Evolutionary conservation across 768 basidiomycete species (phyloP).

Genomic region (Tephrocybe sp.): DNA sequence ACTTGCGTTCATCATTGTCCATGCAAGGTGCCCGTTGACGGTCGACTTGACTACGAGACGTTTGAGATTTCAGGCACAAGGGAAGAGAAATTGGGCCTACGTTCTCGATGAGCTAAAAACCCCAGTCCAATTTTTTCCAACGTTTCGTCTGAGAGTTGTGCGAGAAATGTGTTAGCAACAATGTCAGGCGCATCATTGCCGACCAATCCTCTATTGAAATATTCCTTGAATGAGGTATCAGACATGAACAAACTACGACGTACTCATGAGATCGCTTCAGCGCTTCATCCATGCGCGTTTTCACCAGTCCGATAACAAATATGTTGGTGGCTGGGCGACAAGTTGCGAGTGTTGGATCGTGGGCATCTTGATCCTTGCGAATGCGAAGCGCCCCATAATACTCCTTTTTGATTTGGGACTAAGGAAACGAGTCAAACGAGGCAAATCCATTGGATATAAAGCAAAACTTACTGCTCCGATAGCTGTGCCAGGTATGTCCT

Average conservation of each 20-base stretch:
- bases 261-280: too few relatives aligned
- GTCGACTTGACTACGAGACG: too few relatives aligned
- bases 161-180: constrained; percentile 29
- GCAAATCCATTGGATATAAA: background rate
- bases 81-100: too few relatives aligned
- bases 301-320: too few relatives aligned
- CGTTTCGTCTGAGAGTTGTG: constrained; percentile 24
- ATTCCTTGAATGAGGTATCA: too few relatives aligned
- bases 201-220: too few relatives aligned
- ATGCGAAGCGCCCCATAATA: constrained; percentile 29
- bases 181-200: constrained; percentile 29
- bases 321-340: background rate
- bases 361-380: constrained; percentile 28
- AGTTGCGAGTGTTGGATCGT: constrained; percentile 13
- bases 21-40: too few relatives aligned
- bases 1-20: constrained; percentile 19
- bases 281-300: too few relatives aligned
- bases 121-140: constrained; percentile 20
- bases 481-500: constrained; percentile 23
- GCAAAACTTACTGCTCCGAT: constrained; percentile 28
- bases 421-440: background rate
- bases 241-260: too few relatives aligned
- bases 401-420: constrained; percentile 30
- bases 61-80: too few relatives aligned
- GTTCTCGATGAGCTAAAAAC: constrained; percentile 10